Base-by-base conservation (phyloP, 345 rosid genomes). In the Dovyalis caffra region DNA sequence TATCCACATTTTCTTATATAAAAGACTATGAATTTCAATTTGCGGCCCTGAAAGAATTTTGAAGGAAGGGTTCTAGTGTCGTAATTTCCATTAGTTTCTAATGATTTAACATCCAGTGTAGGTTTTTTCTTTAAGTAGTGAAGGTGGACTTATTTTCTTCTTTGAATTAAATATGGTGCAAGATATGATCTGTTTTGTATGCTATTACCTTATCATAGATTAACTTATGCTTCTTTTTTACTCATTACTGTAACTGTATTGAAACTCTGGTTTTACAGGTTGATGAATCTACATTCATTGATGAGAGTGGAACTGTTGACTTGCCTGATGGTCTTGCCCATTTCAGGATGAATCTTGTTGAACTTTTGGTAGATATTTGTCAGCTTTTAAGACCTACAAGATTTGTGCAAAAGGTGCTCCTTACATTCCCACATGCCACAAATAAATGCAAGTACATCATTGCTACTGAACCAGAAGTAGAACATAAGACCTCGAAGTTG, bases 331-430 rank as follows among this genome's bases (percentile, higher is more conserved):
- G 93, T 69, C 97, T 94, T 65, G 83, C 83, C 72, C 95, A 90
- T 69, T 94, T 89, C 71, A 85, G 98, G 84, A 88, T 81, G 86
- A 91, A 94, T 85, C 97, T 94, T 75, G 86, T 86, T 66, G 98
- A 94, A 81, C 91, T 91, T 79, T 78, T 92, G 86, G 97, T 89
- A 77, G 98, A 94, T 85, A 88, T 91, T 56, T 94, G 98, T 70
- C 98, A 94, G 76, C 87, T 94, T 71, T 80, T 91, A 77, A 87
- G 80, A 76, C 88, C 97, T 66, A 73, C 83, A 26, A 77, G 84
- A 71, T 91, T 88, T 84, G 68, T 88, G 71, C 90, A 88, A 76
- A 92, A 91, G 99, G 99, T 95, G 73, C 72, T 84, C 68, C 62
- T 80, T 79, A 67, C 58, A 64, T 11, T 11, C 18, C 3, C 18